Percentiles rank a stretch among this genome's conserved stretches.
phyloP scores from a whole-genome alignment of 2,329 filamentous ascomycete genomes.

The Didymella keratinophila region DNA sequence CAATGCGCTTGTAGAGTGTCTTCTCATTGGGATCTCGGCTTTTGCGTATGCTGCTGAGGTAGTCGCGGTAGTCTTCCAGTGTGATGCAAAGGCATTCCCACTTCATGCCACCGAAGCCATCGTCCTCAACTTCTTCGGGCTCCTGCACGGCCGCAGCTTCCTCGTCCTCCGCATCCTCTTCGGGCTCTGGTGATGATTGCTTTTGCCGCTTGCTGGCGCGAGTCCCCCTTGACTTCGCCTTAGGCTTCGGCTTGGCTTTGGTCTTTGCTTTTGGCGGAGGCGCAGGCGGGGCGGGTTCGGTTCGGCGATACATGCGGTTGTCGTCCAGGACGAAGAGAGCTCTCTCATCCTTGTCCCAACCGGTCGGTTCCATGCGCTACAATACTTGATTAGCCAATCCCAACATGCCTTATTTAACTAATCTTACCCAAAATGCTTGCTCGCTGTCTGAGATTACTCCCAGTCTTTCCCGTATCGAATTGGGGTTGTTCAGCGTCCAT shows the following conservation, averaged over 20 bases:
- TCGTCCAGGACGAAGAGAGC: conserved; percentile 93
- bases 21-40: conserved; percentile 88
- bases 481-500: conserved; percentile 87
- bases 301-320: conserved; percentile 87
- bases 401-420: neutral
- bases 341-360: conserved; percentile 87
- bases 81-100: conserved; percentile 94
- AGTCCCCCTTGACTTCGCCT: conserved; percentile 59
- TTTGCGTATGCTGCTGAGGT: conserved; percentile 75
- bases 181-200: conserved; percentile 57
- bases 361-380: conserved; percentile 76
- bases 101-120: conserved; percentile 76
- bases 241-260: conserved; percentile 61
- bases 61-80: conserved; percentile 75
- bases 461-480: conserved; percentile 85
- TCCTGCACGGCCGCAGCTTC: conserved; percentile 42
- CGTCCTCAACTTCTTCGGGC: conserved; percentile 54
- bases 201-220: conserved; percentile 78
- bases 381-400: conserved; percentile 31
- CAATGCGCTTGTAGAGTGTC: conserved; percentile 72
- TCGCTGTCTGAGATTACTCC: conserved; percentile 79
- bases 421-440: conserved; percentile 80
- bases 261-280: conserved; percentile 62
- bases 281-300: conserved; percentile 72
- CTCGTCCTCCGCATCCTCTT: conserved; percentile 52